Conservation (phyloP, 345 rosid species). For the Arabis hirsuta region DNA sequence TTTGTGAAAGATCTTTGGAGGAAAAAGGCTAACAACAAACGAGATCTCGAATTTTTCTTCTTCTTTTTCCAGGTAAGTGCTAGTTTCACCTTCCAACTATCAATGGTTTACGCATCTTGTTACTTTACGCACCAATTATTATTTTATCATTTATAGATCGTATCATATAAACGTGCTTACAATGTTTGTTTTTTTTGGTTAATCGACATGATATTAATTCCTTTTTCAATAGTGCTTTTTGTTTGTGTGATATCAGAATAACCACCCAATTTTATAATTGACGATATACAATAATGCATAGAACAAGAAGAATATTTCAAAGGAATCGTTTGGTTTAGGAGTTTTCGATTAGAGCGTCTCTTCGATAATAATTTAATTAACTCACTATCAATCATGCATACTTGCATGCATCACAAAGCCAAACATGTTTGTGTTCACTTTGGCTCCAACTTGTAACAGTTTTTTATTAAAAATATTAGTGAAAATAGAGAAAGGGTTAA, state of each 20-base stretch:
- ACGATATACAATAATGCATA: background rate
- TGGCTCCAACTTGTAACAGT: background rate
- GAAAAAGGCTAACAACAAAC: slow-evolving; percentile 4
- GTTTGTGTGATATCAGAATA: background rate
- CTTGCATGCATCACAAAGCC: slow-evolving; percentile 18
- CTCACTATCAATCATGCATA: slow-evolving; percentile 7
- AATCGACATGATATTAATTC: background rate
- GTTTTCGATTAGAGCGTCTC: slow-evolving; percentile 14
- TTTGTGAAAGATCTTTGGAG: slow-evolving; percentile 27
- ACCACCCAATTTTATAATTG: slow-evolving; percentile 8
- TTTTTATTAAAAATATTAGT: background rate
- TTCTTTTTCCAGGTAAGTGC: slow-evolving; percentile 42
- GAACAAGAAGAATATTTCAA: background rate
- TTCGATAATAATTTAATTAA: background rate
- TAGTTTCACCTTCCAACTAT: slow-evolving; percentile 41
- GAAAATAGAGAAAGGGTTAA: background rate
- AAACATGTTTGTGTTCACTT: slow-evolving; percentile 9
- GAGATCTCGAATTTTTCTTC: slow-evolving; percentile 29
- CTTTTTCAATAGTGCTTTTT: slow-evolving; percentile 12
- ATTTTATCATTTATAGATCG: background rate
- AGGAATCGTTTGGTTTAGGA: background rate
- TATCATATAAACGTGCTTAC: slow-evolving; percentile 17
- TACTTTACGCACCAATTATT: slow-evolving; percentile 8
- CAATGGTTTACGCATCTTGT: slow-evolving; percentile 37
- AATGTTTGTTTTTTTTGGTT: background rate